phyloP scores from a whole-genome alignment of 768 basidiomycete species.

The Boletus fagicola region DNA sequence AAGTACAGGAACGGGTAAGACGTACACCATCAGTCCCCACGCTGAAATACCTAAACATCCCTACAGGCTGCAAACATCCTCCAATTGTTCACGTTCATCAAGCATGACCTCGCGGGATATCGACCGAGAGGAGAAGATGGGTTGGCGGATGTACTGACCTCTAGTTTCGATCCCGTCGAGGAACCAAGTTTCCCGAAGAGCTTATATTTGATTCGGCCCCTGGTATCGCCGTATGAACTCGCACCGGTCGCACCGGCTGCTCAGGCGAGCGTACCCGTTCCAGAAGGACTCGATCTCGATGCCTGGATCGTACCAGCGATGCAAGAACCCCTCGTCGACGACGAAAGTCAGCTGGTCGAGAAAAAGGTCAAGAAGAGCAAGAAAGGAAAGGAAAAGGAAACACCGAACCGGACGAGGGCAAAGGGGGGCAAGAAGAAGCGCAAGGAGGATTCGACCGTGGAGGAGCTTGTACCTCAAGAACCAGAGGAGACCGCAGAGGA shows the following conservation, averaged over 20 bases:
- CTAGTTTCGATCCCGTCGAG: slow-evolving; percentile 37
- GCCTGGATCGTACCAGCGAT: slow-evolving; percentile 75
- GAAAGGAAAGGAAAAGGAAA: slow-evolving; percentile 48
- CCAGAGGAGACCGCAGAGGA: slow-evolving; percentile 59
- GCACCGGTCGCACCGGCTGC: slow-evolving; percentile 80
- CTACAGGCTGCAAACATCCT: slow-evolving; percentile 75
- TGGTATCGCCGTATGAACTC: slow-evolving; percentile 76
- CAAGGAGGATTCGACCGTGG: slow-evolving; percentile 21
- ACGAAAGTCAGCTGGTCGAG: slow-evolving; percentile 38
- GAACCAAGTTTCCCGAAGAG: slow-evolving; percentile 78
- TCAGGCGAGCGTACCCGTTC: slow-evolving; percentile 77
- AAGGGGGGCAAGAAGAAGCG: slow-evolving; percentile 49
- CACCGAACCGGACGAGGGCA: slow-evolving; percentile 22
- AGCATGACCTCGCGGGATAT: slow-evolving; percentile 64
- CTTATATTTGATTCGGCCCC: slow-evolving; percentile 77
- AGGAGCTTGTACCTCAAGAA: slow-evolving; percentile 40
- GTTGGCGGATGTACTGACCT: slow-evolving; percentile 37
- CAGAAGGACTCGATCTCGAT: slow-evolving; percentile 85
- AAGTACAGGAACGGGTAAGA: slow-evolving; percentile 89
- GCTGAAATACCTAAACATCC: slow-evolving; percentile 1
- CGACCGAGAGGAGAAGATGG: slow-evolving; percentile 41
- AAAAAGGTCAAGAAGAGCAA: slow-evolving; percentile 43
- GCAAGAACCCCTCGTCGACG: slow-evolving; percentile 29
- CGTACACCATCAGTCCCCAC: neutral
- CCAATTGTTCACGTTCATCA: slow-evolving; percentile 73